A percentile compares a stretch with the other conserved stretches of the same genome.
phyloP scores from a whole-genome alignment of 129 eudicot species.

The Escallonia herrerae region DNA sequence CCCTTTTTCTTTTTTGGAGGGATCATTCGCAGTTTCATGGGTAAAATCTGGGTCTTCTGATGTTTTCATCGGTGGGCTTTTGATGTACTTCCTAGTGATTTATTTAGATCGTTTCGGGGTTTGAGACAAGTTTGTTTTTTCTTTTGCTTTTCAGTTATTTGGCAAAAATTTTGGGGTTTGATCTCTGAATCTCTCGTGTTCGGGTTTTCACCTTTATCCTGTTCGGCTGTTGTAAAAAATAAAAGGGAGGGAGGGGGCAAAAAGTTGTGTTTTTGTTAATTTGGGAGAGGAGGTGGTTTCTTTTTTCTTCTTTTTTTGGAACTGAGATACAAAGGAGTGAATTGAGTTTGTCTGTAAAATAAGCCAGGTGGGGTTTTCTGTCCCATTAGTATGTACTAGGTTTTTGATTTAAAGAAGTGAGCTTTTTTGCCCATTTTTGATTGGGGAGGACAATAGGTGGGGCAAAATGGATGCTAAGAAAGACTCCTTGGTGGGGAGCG shows the following conservation, averaged over 20 bases:
- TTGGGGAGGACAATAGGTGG: neutral
- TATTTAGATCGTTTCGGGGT: neutral
- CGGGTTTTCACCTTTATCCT: neutral
- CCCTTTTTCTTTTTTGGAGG: neutral
- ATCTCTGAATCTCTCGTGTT: conserved; percentile 4
- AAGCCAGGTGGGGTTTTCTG: neutral
- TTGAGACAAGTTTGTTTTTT: neutral
- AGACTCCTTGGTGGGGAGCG: conserved; percentile 35
- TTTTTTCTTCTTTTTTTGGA: neutral
- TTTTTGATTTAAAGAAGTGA: neutral
- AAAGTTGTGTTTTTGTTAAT: neutral
- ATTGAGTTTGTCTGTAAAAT: conserved; percentile 4
- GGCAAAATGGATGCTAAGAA: conserved; percentile 43
- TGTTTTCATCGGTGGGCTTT: neutral
- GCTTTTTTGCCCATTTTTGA: neutral
- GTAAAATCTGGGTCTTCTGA: conserved; percentile 2
- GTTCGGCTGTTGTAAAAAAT: neutral
- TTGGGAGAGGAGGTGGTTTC: neutral
- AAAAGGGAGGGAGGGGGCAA: neutral
- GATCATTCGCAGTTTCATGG: neutral
- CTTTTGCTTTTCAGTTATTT: neutral
- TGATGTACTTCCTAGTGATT: neutral
- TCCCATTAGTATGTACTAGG: neutral
- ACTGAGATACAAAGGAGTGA: neutral
- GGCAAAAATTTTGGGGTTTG: neutral